These are phyloP conservation scores for Aureobasidium subglaciale DNA, from an alignment of 2,329 filamentous ascomycete species.

Conservation along the genomic window DNA sequence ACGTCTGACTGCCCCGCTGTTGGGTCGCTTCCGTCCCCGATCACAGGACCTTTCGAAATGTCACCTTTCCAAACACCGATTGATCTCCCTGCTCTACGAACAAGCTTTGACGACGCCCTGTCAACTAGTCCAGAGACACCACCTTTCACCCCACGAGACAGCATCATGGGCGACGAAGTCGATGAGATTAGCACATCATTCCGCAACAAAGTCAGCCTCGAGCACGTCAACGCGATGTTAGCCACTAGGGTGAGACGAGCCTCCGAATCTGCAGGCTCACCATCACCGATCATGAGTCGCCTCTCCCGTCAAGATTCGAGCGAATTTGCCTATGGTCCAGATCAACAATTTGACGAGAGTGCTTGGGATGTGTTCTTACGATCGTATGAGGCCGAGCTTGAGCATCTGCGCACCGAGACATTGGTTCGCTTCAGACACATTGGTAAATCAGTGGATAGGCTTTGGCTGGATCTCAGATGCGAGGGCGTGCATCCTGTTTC, in stretches of 20 bases:
- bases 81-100: not conserved
- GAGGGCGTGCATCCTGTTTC: conserved; percentile 1
- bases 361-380: conserved; percentile 27
- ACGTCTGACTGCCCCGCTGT: conserved; percentile 4
- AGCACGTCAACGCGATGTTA: conserved; percentile 20
- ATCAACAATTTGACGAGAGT: conserved; percentile 22
- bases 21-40: not conserved
- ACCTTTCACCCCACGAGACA: conserved; percentile 27
- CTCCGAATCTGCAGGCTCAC: not conserved
- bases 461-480: conserved; percentile 19
- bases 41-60: not conserved
- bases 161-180: conserved; percentile 18
- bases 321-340: not conserved
- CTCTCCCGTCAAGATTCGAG: not conserved
- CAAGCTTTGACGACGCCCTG: not conserved
- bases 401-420: conserved; percentile 33
- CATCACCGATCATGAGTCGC: not conserved
- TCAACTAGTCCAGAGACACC: conserved; percentile 22
- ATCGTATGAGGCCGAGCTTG: conserved; percentile 26
- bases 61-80: not conserved
- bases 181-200: conserved; percentile 16
- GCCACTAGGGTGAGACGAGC: not conserved
- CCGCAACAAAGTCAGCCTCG: conserved; percentile 17
- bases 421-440: conserved; percentile 38
- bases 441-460: conserved; percentile 23